A percentile compares a stretch with the other conserved stretches of the same genome.
Conservation (phyloP, 495 filamentous ascomycete species). For the Xylaria grammica region DNA sequence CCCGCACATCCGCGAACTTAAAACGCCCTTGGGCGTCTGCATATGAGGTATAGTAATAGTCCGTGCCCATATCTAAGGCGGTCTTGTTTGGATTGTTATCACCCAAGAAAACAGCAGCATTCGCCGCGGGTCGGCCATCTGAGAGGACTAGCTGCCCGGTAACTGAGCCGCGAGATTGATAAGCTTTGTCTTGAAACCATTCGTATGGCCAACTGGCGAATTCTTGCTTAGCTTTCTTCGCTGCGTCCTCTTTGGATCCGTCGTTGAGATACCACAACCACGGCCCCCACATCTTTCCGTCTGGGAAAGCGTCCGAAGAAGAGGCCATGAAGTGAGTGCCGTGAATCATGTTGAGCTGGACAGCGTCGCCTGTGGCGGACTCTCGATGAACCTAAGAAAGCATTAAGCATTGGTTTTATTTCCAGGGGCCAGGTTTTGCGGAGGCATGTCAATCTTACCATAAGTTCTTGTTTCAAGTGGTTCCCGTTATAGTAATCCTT, state of each 20-base stretch:
- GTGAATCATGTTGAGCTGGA: conserved; percentile 52
- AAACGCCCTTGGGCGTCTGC: conserved; percentile 42
- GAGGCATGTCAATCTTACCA: conserved; percentile 25
- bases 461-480: conserved; percentile 49
- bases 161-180: conserved; percentile 44
- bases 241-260: conserved; percentile 42
- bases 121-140: conserved; percentile 45
- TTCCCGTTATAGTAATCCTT: conserved; percentile 52
- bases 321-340: conserved; percentile 47
- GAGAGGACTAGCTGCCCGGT: conserved; percentile 40
- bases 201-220: conserved; percentile 44
- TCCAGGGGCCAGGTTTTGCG: neutral
- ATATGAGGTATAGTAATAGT: conserved; percentile 47
- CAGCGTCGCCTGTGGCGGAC: conserved; percentile 44
- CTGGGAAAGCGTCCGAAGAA: conserved; percentile 38
- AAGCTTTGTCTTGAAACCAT: conserved; percentile 42
- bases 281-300: conserved; percentile 48
- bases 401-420: neutral
- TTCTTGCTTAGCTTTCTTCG: conserved; percentile 33
- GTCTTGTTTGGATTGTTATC: conserved; percentile 41
- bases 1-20: conserved; percentile 39
- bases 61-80: conserved; percentile 41
- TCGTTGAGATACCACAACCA: conserved; percentile 53
- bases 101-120: conserved; percentile 47
- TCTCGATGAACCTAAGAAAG: conserved; percentile 38